A percentile compares a stretch with the other conserved stretches of the same genome.
Conservation (phyloP, 1,284 basidiomycete species). For the Ganoderma lingzhi region DNA sequence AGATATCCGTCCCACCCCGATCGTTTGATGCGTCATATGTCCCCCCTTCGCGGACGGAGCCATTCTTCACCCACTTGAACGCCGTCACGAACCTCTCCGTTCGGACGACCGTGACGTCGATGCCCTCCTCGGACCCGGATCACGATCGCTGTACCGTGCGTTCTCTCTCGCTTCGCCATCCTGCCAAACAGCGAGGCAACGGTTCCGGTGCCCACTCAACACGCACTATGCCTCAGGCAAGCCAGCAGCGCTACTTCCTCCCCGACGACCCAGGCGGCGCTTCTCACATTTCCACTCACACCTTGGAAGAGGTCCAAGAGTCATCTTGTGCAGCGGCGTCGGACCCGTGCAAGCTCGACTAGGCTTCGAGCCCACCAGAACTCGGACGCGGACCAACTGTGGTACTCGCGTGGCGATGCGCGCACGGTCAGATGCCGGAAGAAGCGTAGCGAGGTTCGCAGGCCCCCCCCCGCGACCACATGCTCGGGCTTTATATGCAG, state of each 20-base stretch:
- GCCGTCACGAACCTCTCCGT: neutral
- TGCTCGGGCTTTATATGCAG: neutral
- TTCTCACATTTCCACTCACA: neutral
- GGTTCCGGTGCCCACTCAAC: too few species aligned
- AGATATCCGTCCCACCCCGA: neutral
- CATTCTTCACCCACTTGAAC: neutral
- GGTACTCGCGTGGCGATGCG: neutral
- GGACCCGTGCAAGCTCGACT: neutral
- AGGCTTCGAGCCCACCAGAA: neutral
- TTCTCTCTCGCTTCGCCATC: neutral
- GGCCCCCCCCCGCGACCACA: neutral
- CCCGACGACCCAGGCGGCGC: neutral
- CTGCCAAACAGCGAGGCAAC: neutral
- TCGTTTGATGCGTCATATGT: neutral
- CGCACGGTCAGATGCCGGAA: neutral
- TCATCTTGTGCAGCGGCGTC: neutral
- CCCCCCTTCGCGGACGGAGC: neutral
- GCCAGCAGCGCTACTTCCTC: neutral
- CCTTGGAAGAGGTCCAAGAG: neutral
- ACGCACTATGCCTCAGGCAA: neutral
- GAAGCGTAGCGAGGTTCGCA: neutral
- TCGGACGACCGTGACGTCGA: neutral
- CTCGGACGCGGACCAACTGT: neutral
- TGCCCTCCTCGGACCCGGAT: neutral
- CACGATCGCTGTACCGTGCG: neutral